These are phyloP conservation scores for Imleria badia DNA, from an alignment of 768 basidiomycete genomes.

Conservation along the genomic window DNA sequence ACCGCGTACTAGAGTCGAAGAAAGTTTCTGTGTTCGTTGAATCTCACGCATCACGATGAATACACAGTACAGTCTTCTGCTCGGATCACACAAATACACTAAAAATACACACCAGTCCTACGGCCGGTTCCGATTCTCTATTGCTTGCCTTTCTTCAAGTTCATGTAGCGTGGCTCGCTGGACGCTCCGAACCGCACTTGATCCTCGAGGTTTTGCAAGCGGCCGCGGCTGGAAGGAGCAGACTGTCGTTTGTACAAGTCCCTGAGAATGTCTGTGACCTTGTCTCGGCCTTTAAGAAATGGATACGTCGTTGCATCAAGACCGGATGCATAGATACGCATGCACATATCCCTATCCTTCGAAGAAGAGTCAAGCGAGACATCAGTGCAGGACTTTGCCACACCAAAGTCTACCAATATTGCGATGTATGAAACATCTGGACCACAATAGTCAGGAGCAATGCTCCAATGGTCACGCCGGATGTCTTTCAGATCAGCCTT, in stretches of 20 bases:
- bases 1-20: too few species aligned
- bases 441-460: not conserved
- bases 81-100: too few species aligned
- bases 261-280: not conserved
- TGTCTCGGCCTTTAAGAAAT: not conserved
- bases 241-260: not conserved
- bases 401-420: not conserved
- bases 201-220: not conserved
- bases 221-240: not conserved
- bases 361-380: not conserved
- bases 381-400: too few species aligned
- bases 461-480: not conserved
- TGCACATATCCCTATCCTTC: not conserved
- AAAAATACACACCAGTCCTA: too few species aligned
- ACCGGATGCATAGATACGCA: not conserved
- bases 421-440: not conserved
- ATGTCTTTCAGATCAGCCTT: not conserved
- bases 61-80: not conserved
- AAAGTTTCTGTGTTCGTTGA: too few species aligned
- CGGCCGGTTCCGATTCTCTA: too few species aligned
- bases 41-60: too few species aligned
- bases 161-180: not conserved
- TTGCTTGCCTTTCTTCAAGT: too few species aligned
- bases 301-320: not conserved
- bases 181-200: not conserved